Conservation (phyloP, 208 protist genomes). For the Leishmania lainsoni region DNA sequence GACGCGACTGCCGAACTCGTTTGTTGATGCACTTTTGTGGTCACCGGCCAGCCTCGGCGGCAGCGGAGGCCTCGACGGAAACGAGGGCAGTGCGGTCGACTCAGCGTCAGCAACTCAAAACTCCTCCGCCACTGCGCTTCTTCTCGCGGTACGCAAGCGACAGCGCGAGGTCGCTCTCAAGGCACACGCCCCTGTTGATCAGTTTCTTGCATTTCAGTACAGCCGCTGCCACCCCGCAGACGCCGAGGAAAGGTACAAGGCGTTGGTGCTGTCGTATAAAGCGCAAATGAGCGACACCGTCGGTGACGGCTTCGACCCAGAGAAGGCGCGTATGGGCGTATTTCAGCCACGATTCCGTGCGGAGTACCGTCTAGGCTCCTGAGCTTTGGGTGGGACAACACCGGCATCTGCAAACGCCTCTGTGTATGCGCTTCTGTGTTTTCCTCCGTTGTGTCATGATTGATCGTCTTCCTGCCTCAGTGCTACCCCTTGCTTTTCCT, state of each 20-base stretch:
- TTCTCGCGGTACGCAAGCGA: constrained; percentile 39
- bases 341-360: constrained; percentile 21
- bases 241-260: constrained; percentile 52
- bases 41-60: neutral
- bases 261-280: constrained; percentile 51
- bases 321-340: neutral
- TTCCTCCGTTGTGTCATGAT: neutral
- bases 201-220: constrained; percentile 60
- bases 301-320: constrained; percentile 9
- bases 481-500: neutral
- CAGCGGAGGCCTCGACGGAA: neutral
- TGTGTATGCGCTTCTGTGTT: neutral
- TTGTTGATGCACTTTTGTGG: constrained; percentile 11
- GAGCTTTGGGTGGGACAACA: neutral
- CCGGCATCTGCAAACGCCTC: neutral
- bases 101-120: neutral
- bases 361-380: constrained; percentile 2
- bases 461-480: neutral
- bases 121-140: neutral
- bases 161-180: constrained; percentile 53
- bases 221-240: constrained; percentile 50
- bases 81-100: neutral
- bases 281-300: constrained; percentile 24
- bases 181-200: constrained; percentile 50
- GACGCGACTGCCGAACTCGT: neutral